Percentiles rank a stretch among this genome's conserved stretches.
phyloP scores from a whole-genome alignment of 2,329 filamentous ascomycete species.

The Fusarium brevicatenulatum region DNA sequence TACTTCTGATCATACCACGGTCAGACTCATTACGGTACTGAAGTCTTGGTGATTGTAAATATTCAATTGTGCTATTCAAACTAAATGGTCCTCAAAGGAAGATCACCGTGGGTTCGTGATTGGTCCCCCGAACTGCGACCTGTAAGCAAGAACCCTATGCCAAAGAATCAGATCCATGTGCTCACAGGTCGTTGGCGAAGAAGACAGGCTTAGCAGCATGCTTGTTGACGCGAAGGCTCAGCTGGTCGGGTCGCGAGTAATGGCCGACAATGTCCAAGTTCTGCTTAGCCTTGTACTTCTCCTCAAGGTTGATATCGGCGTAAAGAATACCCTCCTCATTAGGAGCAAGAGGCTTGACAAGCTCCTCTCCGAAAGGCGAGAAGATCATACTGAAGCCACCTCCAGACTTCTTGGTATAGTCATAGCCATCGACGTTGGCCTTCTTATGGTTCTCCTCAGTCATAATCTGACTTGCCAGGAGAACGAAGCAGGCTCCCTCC shows the following conservation, averaged over 20 bases:
- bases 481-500: constrained; percentile 64
- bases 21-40: fast-evolving
- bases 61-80: neutral
- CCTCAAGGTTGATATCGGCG: constrained; percentile 50
- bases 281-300: constrained; percentile 37
- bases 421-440: constrained; percentile 46
- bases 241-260: constrained; percentile 51
- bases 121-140: neutral
- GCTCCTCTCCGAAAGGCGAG: constrained; percentile 44
- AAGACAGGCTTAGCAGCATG: constrained; percentile 9
- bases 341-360: constrained; percentile 41
- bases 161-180: too few species aligned
- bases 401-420: constrained; percentile 32
- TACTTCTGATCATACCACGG: neutral
- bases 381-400: constrained; percentile 47
- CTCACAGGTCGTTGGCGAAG: constrained; percentile 7
- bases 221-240: constrained; percentile 45
- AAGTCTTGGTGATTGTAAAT: neutral
- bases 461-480: constrained; percentile 61
- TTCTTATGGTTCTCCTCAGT: constrained; percentile 50
- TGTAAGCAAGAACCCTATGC: neutral
- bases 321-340: constrained; percentile 50
- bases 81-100: neutral
- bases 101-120: neutral
- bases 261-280: constrained; percentile 51